Percentiles rank a stretch among this genome's conserved stretches.
Conservation (phyloP, 345 rosid species). For the Cardamine occulta region DNA sequence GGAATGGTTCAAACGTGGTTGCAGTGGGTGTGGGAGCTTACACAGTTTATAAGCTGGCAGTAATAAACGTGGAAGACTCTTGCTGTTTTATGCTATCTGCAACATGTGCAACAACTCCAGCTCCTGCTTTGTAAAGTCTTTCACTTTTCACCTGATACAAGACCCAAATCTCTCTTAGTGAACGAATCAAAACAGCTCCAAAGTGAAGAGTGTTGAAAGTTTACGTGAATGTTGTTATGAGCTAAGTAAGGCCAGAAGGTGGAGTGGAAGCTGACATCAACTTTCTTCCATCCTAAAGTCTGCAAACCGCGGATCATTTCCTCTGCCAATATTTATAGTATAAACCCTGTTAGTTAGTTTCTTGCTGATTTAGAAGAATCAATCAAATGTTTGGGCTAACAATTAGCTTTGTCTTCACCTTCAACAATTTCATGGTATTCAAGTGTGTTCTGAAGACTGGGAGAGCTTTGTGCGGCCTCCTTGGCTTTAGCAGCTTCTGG, state of each 20-base stretch:
- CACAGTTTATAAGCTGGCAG: conserved; percentile 65
- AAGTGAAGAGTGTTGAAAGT: conserved; percentile 2
- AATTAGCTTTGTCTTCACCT: conserved; percentile 51
- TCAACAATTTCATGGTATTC: conserved; percentile 88
- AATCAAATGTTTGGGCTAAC: not conserved
- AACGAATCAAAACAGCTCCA: conserved; percentile 4
- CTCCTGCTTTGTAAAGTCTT: conserved; percentile 82
- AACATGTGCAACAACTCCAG: conserved; percentile 92
- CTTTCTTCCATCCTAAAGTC: conserved; percentile 91
- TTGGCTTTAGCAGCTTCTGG: conserved; percentile 90
- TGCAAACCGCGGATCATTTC: conserved; percentile 92
- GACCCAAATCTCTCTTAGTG: not conserved
- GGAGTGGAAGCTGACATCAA: conserved; percentile 95
- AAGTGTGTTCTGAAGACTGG: conserved; percentile 59
- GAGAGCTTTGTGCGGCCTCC: conserved; percentile 82
- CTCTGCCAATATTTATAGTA: conserved; percentile 53
- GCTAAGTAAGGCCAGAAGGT: conserved; percentile 95
- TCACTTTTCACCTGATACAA: conserved; percentile 78
- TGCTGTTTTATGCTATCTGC: conserved; percentile 90
- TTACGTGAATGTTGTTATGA: conserved; percentile 91
- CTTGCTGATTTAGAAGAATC: not conserved
- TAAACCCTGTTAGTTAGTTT: not conserved
- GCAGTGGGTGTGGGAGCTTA: not conserved
- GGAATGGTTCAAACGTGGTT: not conserved
- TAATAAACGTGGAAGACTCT: conserved; percentile 56